Evolutionary conservation across 257 asterid species (phyloP).

Genomic region (Primulina huaijiensis): DNA sequence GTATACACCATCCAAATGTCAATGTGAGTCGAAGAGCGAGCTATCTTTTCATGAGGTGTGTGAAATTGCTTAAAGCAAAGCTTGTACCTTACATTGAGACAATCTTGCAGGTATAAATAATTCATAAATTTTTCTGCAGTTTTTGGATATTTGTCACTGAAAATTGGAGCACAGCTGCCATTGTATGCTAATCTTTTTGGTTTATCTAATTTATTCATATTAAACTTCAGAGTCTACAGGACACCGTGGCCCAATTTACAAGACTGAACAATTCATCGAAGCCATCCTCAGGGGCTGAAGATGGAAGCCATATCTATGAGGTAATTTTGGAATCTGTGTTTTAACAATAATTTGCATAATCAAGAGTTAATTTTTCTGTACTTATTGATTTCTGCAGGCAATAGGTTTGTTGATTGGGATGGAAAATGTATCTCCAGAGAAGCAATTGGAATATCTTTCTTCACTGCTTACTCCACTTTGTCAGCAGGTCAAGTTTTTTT

Average conservation of each 20-base stretch:
- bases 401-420: constrained; percentile 93
- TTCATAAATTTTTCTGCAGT: constrained; percentile 11
- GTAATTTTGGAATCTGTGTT: constrained; percentile 30
- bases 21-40: constrained; percentile 82
- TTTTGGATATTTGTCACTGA: constrained; percentile 13
- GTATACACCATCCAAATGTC: constrained; percentile 80
- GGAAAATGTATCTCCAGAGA: constrained; percentile 90
- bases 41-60: constrained; percentile 93
- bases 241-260: constrained; percentile 72
- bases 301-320: constrained; percentile 95
- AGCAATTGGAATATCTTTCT: constrained; percentile 79
- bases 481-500: constrained; percentile 67
- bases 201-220: constrained; percentile 19
- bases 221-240: constrained; percentile 68
- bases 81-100: constrained; percentile 89
- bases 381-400: constrained; percentile 45
- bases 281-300: constrained; percentile 64
- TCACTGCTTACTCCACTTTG: constrained; percentile 87
- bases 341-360: constrained; percentile 5
- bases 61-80: constrained; percentile 76
- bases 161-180: neutral
- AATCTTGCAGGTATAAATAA: constrained; percentile 70
- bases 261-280: constrained; percentile 47
- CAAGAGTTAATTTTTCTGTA: constrained; percentile 20
- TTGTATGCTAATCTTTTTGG: constrained; percentile 15